These are phyloP conservation scores for Globisporangium nodosum DNA, from an alignment of 352 stramenopile genomes.

Conservation along the genomic window DNA sequence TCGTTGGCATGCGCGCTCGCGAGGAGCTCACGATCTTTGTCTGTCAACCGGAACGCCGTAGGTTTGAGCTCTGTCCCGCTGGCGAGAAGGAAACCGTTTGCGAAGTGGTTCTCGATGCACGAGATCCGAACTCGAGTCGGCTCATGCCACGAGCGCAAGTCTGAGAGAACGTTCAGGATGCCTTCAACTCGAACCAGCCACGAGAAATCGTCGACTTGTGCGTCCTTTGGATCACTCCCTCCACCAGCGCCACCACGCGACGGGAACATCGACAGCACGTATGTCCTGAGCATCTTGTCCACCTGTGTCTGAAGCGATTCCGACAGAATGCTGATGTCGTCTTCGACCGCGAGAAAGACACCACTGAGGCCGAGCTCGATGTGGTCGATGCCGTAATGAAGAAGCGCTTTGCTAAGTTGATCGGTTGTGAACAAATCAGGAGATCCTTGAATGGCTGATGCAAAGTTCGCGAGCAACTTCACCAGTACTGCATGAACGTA, in stretches of 20 bases:
- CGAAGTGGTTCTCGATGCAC: slow-evolving; percentile 8
- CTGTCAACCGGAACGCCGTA: slow-evolving; percentile 5
- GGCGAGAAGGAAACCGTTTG: background rate
- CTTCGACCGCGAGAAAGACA: slow-evolving; percentile 13
- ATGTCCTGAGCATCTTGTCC: background rate
- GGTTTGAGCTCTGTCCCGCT: background rate
- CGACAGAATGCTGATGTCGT: slow-evolving; percentile 1
- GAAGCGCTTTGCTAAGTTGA: slow-evolving; percentile 6
- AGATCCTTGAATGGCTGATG: background rate
- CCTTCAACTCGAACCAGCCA: slow-evolving; percentile 11
- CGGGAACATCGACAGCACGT: slow-evolving; percentile 4
- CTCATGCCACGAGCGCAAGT: slow-evolving; percentile 13
- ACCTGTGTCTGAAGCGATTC: background rate
- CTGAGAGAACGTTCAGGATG: slow-evolving; percentile 10
- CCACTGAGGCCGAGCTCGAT: slow-evolving; percentile 7
- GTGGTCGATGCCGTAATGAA: slow-evolving; percentile 12
- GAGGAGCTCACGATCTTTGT: slow-evolving; percentile 14
- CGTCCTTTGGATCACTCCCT: too few relatives aligned
- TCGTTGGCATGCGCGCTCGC: slow-evolving; percentile 9
- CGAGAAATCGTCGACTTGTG: background rate
- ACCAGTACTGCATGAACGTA: background rate
- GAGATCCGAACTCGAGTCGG: slow-evolving; percentile 12
- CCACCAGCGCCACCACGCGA: background rate
- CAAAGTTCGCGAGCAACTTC: slow-evolving; percentile 5
- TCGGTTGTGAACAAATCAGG: slow-evolving; percentile 4